A percentile compares a stretch with the other conserved stretches of the same genome.
Evolutionary conservation across 345 rosid genomes (phyloP).

Genomic region (Orychophragmus violaceus): DNA sequence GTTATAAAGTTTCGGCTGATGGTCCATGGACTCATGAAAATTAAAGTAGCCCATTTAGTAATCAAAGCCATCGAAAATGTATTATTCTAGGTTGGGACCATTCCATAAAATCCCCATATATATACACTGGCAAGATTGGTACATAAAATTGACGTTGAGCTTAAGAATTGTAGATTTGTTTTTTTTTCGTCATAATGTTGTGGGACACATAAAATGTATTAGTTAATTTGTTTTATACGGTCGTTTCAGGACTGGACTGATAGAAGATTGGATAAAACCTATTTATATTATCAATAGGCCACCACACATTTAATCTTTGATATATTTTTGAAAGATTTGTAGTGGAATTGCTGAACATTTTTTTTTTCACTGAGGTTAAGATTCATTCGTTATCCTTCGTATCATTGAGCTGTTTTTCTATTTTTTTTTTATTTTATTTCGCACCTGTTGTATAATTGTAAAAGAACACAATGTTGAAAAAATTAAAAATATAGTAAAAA

Average conservation of each 20-base stretch:
- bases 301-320: neutral
- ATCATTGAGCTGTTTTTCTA: neutral
- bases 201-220: neutral
- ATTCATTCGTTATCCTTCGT: neutral
- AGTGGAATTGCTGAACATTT: neutral
- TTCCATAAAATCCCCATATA: neutral
- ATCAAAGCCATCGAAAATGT: neutral
- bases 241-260: neutral
- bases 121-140: conserved; percentile 1
- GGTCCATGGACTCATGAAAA: conserved; percentile 15
- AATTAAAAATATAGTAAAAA: neutral
- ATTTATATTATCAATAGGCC: no score
- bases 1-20: neutral
- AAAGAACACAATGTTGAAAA: neutral
- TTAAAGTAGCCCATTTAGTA: conserved; percentile 11
- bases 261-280: neutral
- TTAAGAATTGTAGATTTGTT: neutral
- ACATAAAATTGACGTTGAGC: conserved; percentile 1
- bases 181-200: neutral
- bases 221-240: no score
- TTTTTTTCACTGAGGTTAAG: neutral
- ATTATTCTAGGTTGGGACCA: neutral
- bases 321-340: neutral
- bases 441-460: neutral
- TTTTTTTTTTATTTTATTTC: neutral